Conservation (phyloP, 177 flowering plant genomes). For the Vitis hybrid region DNA sequence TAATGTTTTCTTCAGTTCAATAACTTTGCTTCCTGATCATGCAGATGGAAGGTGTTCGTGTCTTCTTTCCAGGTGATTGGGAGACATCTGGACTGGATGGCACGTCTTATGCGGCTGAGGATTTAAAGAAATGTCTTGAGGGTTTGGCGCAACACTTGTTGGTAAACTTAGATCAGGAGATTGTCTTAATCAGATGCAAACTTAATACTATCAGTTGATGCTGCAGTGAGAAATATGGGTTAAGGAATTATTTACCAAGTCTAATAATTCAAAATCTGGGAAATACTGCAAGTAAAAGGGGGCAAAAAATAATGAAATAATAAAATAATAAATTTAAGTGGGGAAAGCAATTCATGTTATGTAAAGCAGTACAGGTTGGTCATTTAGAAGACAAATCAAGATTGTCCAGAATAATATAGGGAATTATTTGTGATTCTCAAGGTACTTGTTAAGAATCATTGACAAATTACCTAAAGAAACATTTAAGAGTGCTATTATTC, state of each 20-base stretch:
- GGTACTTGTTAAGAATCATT: neutral
- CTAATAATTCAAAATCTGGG: neutral
- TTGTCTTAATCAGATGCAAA: neutral
- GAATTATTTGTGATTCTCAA: neutral
- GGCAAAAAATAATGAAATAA: neutral
- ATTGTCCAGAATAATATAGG: neutral
- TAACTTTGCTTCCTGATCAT: neutral
- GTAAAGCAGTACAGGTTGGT: neutral
- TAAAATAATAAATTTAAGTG: neutral
- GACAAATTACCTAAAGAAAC: neutral
- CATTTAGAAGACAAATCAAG: neutral
- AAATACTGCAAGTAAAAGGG: neutral
- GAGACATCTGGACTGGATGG: constrained; percentile 73
- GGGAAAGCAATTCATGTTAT: neutral
- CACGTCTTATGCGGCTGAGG: constrained; percentile 73
- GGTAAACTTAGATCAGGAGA: constrained; percentile 45
- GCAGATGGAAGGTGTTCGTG: constrained; percentile 98
- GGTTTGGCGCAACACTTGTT: constrained; percentile 67
- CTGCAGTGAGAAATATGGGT: neutral
- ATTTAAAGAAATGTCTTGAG: constrained; percentile 60
- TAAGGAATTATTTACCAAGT: neutral
- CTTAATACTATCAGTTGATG: neutral
- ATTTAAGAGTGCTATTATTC: neutral
- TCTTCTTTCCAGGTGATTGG: constrained; percentile 62
- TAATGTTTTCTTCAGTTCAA: too few relatives aligned